These are phyloP conservation scores for Dendrostoma leiphaemia DNA, from an alignment of 2,329 filamentous ascomycete genomes.

Conservation along the genomic window DNA sequence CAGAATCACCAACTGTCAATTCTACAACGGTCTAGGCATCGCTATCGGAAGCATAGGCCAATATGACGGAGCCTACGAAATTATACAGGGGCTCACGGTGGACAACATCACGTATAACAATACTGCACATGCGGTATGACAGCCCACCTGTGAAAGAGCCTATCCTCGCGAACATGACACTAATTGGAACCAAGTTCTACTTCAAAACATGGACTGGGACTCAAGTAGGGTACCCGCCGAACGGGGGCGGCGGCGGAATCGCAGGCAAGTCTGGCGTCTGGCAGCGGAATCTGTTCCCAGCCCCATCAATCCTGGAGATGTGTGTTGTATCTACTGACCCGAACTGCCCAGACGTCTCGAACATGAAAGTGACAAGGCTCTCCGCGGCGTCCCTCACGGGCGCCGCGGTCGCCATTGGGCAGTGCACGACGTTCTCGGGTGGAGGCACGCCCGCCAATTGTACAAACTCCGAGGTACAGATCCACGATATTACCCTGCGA, in stretches of 20 bases:
- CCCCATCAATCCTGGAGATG: not conserved
- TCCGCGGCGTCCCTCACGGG: conserved; percentile 19
- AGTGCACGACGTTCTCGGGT: conserved; percentile 25
- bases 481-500: conserved; percentile 20
- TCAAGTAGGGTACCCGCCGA: conserved; percentile 41
- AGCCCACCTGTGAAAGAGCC: too few species aligned
- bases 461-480: conserved; percentile 22
- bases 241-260: conserved; percentile 47
- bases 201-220: conserved; percentile 50
- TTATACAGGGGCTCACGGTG: conserved; percentile 38
- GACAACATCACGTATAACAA: conserved; percentile 37
- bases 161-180: not conserved
- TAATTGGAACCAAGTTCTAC: conserved; percentile 26
- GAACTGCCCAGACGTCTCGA: not conserved
- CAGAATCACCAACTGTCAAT: conserved; percentile 35
- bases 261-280: conserved; percentile 33
- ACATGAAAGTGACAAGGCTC: conserved; percentile 13
- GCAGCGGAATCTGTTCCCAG: not conserved
- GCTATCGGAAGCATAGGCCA: conserved; percentile 49
- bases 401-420: conserved; percentile 21
- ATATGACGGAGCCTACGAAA: conserved; percentile 40
- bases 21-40: conserved; percentile 40
- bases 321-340: not conserved
- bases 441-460: conserved; percentile 23
- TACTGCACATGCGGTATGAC: conserved; percentile 33